Evolutionary conservation across 2,329 filamentous ascomycete genomes (phyloP).

Genomic region (Aureobasidium sp.): DNA sequence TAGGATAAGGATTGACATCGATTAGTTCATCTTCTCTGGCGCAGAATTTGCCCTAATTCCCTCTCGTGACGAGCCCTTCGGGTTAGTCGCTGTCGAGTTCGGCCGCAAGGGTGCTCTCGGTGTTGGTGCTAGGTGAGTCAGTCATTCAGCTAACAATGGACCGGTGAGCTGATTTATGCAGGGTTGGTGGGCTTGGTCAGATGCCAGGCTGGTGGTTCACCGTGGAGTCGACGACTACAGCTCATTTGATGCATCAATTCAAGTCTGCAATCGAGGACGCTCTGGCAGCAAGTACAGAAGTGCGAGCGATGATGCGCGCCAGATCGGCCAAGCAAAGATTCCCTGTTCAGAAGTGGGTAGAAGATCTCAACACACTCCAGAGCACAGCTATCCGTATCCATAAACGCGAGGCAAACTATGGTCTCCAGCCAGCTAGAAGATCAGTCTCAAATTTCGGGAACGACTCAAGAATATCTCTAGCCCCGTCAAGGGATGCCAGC

Average conservation of each 20-base stretch:
- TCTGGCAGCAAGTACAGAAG: conserved; percentile 49
- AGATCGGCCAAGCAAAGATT: conserved; percentile 60
- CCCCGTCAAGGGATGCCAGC: neutral
- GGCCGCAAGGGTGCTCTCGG: conserved; percentile 61
- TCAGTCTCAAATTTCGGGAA: conserved; percentile 33
- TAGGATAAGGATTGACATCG: neutral
- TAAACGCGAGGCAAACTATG: conserved; percentile 26
- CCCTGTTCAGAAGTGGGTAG: conserved; percentile 60
- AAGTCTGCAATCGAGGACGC: conserved; percentile 57
- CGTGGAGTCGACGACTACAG: conserved; percentile 57
- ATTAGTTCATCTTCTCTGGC: conserved; percentile 54
- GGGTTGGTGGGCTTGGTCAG: conserved; percentile 59
- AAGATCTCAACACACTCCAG: conserved; percentile 56
- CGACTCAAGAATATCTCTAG: neutral
- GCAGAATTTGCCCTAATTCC: conserved; percentile 63
- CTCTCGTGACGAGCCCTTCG: conserved; percentile 58
- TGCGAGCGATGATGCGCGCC: conserved; percentile 56
- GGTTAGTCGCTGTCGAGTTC: conserved; percentile 62
- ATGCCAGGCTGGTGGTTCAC: conserved; percentile 60
- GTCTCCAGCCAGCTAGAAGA: conserved; percentile 36
- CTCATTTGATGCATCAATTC: conserved; percentile 59
- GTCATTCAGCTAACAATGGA: too few species aligned
- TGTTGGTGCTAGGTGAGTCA: conserved; percentile 44
- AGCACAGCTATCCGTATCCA: conserved; percentile 52
- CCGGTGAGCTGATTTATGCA: too few species aligned